Percentiles rank a stretch among this genome's conserved stretches.
These are phyloP conservation scores for Starmerella vitae DNA, from an alignment of 805 yeast species.

Conservation along the genomic window DNA sequence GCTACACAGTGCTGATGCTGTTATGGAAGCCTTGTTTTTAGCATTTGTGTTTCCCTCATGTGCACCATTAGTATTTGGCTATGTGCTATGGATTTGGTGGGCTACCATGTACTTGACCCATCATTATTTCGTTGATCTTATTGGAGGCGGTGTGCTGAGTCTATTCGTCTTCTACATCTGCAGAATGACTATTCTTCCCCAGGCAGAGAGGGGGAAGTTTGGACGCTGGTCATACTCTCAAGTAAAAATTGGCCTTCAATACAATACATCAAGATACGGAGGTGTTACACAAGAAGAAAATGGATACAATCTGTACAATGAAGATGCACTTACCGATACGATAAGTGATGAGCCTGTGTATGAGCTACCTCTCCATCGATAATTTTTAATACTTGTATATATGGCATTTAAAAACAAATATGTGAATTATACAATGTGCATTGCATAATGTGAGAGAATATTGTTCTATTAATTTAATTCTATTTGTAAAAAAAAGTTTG, in stretches of 20 bases:
- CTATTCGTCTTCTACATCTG: constrained; percentile 55
- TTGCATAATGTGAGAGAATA: too few relatives aligned
- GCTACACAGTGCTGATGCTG: constrained; percentile 85
- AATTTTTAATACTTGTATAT: neutral
- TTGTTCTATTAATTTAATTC: too few relatives aligned
- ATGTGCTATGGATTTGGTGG: constrained; percentile 97
- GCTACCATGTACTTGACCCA: constrained; percentile 95
- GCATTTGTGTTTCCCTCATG: constrained; percentile 66
- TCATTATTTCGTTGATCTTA: constrained; percentile 86
- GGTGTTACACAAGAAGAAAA: constrained; percentile 1
- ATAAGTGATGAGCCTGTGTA: constrained; percentile 4
- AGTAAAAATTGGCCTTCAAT: constrained; percentile 23
- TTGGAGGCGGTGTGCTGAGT: constrained; percentile 84
- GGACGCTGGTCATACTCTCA: constrained; percentile 33
- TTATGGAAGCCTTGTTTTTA: constrained; percentile 82
- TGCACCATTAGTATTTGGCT: constrained; percentile 51
- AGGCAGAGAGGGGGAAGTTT: constrained; percentile 27
- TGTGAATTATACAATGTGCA: neutral
- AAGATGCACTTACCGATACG: constrained; percentile 12
- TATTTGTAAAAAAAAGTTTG: too few relatives aligned
- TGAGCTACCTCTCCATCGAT: constrained; percentile 5
- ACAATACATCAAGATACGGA: neutral
- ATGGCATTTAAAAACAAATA: constrained; percentile 1
- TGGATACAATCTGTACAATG: constrained; percentile 11
- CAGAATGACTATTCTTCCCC: constrained; percentile 53